These are phyloP conservation scores for Tuber indicum DNA, from an alignment of 495 filamentous ascomycete species.

Conservation along the genomic window DNA sequence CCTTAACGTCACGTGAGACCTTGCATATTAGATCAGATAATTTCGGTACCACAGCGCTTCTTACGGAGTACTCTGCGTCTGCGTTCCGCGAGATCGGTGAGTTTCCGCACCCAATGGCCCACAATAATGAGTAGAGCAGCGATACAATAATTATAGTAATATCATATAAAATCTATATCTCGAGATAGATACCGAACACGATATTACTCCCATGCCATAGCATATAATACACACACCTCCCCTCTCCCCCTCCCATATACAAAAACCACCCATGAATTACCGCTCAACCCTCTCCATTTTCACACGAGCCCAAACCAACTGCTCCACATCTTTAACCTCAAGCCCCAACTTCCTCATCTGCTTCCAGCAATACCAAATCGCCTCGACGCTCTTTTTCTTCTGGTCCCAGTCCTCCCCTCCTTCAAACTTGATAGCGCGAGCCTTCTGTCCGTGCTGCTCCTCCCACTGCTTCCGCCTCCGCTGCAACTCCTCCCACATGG, in stretches of 20 bases:
- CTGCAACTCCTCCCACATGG: conserved; percentile 6
- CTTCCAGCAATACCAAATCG: conserved; percentile 28
- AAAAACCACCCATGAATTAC: neutral
- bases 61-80: no score
- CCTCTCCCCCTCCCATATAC: neutral
- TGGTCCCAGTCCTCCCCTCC: neutral
- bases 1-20: neutral
- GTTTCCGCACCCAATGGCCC: neutral
- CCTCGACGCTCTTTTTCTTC: conserved; percentile 11
- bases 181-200: neutral
- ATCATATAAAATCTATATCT: neutral
- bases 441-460: neutral
- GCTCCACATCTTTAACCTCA: conserved; percentile 21
- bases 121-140: neutral
- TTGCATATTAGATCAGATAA: neutral
- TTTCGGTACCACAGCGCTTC: no score
- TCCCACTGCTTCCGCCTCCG: neutral
- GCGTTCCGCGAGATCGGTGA: neutral
- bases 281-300: neutral
- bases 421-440: neutral
- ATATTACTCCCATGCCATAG: neutral
- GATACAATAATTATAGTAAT: neutral
- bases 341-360: conserved; percentile 18
- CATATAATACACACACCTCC: neutral
- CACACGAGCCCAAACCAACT: conserved; percentile 13